Conservation (phyloP, 73 alveolate species). For the Effrenium voratum region DNA sequence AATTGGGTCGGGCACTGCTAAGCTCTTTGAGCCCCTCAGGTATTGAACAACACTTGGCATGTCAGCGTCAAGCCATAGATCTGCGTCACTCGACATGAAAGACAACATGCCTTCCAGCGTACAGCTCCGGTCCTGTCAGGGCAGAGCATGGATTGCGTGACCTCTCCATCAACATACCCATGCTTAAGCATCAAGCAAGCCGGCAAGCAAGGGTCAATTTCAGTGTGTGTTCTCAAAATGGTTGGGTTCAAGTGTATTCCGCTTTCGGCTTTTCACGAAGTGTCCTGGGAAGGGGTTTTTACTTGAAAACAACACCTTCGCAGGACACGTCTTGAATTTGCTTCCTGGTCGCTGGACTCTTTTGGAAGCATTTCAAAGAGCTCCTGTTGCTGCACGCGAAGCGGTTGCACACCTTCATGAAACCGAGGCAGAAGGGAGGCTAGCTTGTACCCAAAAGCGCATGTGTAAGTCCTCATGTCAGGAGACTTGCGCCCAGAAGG, state of each 20-base stretch:
- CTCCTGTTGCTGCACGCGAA: no score
- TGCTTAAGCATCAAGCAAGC: background rate
- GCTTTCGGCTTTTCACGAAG: no score
- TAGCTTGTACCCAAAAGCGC: constrained; percentile 24
- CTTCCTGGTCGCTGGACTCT: no score
- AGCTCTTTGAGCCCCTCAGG: background rate
- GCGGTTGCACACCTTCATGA: background rate
- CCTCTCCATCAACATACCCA: background rate
- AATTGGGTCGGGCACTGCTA: background rate
- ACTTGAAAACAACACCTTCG: no score
- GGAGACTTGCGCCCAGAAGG: background rate
- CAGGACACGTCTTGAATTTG: no score
- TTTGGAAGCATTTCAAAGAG: no score
- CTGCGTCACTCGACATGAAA: background rate
- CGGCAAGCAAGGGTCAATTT: background rate
- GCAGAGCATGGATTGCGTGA: background rate
- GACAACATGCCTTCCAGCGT: background rate
- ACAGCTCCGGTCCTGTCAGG: background rate
- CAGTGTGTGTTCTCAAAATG: background rate
- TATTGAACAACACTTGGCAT: background rate
- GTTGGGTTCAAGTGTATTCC: no score
- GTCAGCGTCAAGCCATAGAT: background rate
- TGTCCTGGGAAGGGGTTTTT: no score
- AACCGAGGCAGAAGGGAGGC: background rate
- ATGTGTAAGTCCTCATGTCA: background rate